Base-by-base conservation (phyloP, 75 land plant species). In the Azolla pinnata region DNA sequence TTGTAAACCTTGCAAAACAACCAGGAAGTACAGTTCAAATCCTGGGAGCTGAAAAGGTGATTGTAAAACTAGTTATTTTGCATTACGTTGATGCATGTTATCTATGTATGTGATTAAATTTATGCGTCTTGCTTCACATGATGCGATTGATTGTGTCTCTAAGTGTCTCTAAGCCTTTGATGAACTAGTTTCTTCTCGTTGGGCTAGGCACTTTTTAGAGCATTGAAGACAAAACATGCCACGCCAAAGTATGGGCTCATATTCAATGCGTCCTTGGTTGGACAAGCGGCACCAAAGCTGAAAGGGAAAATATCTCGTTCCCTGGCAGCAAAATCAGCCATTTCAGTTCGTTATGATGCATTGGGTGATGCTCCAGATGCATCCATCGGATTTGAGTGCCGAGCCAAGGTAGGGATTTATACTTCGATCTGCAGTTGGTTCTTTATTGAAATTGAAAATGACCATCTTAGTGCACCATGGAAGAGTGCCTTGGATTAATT, bases 231-330 rank as follows among this genome's bases (percentile, higher is more conserved):
- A 47, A 93, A 93, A 62, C 89, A 93, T 49, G 70, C 85, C 10
- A 93, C 98, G 30, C 98, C 98, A 33, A 88, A 93, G 64, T 93
- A 93, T 75, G 98, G 98, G 25, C 82, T 93, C n/a, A 85, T 93
- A 29, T 93, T 73, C 63, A 96, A 93, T 77, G 98, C 98, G 33
- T 85, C 98, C 0, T 55, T 93, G 48, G 75, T 93, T 58, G 98
- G 98, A 51, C 98, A 88, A 78, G 98, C 98, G 12, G 83, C 96
- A 19, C 87, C 98, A 17, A 93, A 88, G 59, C 65, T 78, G 40
- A 88, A 93, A 70, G 98, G 96, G 3, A 93, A 88, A 48, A 93
- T 93, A 27, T 82, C 98, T 44, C 65, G 98, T 19, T 84, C 95
- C 18, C 81, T 93, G 30, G 98, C 98, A 54, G 98, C 98, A 12